Base-by-base conservation (phyloP, 495 filamentous ascomycete species). In the Saxispiralis lemnorum region DNA sequence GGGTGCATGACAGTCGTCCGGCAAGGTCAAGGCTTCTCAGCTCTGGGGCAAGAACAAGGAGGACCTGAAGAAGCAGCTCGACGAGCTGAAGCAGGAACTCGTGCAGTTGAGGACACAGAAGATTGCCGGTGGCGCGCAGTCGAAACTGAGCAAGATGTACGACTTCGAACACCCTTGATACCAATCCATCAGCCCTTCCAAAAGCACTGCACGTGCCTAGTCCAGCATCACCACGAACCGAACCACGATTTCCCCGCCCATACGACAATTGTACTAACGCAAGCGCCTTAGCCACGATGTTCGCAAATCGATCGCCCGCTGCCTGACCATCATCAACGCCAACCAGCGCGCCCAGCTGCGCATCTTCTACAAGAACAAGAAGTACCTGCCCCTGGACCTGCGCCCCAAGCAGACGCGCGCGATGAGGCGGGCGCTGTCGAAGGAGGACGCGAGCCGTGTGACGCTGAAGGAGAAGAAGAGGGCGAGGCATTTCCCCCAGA, bases 31-130 rank as follows among this genome's bases (percentile, higher is more conserved):
- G 76, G 75, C 86, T 63, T 76, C 71, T 69, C 73, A 79, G 69
- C 81, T 99, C 65, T 96, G 92, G 89, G 77, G 78, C 67, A 99
- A 99, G 85, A 82, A 72, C 78, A 95, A 95, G 78, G 81, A 88
- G 59, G 92, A 97, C 54, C 75, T 97, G 65, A 73, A 73, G 63
- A 86, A 87, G 73, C 86, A 95, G 48, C 54, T 65, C 46, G 57
- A 56, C 28, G 53, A 58, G 28, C 75, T 93, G 60, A 94, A 97
- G 81, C 75, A 74, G 46, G 89, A 96, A 71, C 76, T 97, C 41
- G 78, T 79, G 60, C 78, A 83, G 68, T 75, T 96, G 53, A 82
- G 88, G 58, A 85, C 87, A 61, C 87, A 94, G 72, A 94, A 99
- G 79, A 92, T 99, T 63, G 72, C 86, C 52, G 85, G 82, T 49